Evolutionary conservation across 345 rosid species (phyloP), one percentile per base, ranked within the genome.

Genomic region (Heritiera fomes): DNA sequence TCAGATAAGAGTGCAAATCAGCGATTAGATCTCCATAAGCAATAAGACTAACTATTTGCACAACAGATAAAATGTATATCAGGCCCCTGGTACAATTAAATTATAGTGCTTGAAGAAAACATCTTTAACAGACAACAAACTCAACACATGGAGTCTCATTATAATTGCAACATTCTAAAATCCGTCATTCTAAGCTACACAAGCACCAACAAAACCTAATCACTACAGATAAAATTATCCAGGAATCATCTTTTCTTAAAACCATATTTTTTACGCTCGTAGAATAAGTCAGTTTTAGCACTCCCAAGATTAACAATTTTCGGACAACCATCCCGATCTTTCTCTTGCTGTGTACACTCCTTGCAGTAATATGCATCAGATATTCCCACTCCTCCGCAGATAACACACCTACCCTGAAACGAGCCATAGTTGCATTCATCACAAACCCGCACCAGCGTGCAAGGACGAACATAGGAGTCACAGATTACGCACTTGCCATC

Each of bases 391-490:
- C 94, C 94, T 76, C 92, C 94, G 52, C 94, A 91, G 10, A 89
- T 87, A 23, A 89, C 93, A 81, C 95, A 89, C 38, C 93, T 82
- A 17, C 95, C 93, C 78, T 91, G 91, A 85, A 89, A 91, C 11
- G 95, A 91, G 0, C 94, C 93, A 20, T 89, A 89, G 85, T 91
- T 91, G 85, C 93, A 91, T 66, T 91, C 93, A 58, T 91, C 95
- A 78, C 93, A 91, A 8, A 91, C 88, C 46, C 90, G 88, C 28
- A 91, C 93, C 2, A 89, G 93, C 12, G 93, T 91, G 85, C 93
- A 91, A 23, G 95, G 93, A 59, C 90, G 90, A 72, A 88, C 90
- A 18, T 89, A 88, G 23, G 91, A 91, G 73, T 91, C 95, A 18
- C 95, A 91, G 23, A 91, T 85, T 64, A 91, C 91, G 70, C 94